Percentiles rank a stretch among this genome's conserved stretches.
These are phyloP conservation scores for Hypoxylon sp. DNA, from an alignment of 2,329 filamentous ascomycete genomes.

Conservation along the genomic window DNA sequence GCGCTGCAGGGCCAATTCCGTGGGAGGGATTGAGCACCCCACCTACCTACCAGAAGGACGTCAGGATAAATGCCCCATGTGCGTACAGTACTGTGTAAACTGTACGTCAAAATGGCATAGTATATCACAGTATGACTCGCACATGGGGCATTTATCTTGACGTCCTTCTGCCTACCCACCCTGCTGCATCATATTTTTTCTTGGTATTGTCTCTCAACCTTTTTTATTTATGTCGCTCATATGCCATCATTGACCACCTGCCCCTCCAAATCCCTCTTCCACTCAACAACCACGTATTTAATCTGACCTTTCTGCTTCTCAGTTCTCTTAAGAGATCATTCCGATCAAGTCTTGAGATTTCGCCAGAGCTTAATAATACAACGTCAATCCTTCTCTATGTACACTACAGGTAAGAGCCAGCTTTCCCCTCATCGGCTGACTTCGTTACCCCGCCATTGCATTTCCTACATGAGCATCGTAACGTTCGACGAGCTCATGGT, in stretches of 20 bases:
- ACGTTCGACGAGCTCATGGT: slow-evolving; percentile 31
- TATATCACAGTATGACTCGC: too few relatives aligned
- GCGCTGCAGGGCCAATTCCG: slow-evolving; percentile 20
- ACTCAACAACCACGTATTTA: slow-evolving; percentile 41
- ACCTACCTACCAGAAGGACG: too few relatives aligned
- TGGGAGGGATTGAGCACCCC: slow-evolving; percentile 36
- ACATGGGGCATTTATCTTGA: too few relatives aligned
- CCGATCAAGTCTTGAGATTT: slow-evolving; percentile 30
- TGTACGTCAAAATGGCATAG: too few relatives aligned
- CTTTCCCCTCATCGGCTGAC: slow-evolving; percentile 23
- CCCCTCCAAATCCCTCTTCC: slow-evolving; percentile 38
- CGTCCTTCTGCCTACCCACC: too few relatives aligned
- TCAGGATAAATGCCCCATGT: too few relatives aligned
- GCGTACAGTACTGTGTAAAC: too few relatives aligned
- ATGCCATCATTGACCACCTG: slow-evolving; percentile 39
- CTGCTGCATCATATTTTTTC: slow-evolving; percentile 39
- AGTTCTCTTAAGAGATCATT: slow-evolving; percentile 21
- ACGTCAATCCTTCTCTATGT: slow-evolving; percentile 3
- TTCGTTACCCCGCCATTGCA: slow-evolving; percentile 40
- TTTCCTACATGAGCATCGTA: slow-evolving; percentile 30
- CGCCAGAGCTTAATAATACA: slow-evolving; percentile 7
- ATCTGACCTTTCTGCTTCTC: slow-evolving; percentile 23
- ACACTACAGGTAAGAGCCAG: slow-evolving; percentile 33
- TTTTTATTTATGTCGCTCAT: slow-evolving; percentile 44
- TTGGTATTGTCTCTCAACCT: slow-evolving; percentile 40